Percentiles rank a stretch among this genome's conserved stretches.
Evolutionary conservation across 108 stramenopile genomes (phyloP).

Genomic region (Mediolabrus comicus): DNA sequence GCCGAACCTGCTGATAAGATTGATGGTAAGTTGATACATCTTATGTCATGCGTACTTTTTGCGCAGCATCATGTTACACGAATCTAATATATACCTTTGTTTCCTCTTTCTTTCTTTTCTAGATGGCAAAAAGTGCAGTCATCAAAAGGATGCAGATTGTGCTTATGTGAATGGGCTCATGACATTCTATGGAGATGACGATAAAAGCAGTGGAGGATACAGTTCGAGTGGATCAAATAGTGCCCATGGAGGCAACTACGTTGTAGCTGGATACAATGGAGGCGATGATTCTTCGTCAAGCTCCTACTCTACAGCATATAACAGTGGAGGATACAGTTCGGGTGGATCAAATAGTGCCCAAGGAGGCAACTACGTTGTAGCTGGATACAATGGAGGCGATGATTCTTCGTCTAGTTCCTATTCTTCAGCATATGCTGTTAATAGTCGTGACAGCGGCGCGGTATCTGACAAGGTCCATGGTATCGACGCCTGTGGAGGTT

Average conservation of each 20-base stretch:
- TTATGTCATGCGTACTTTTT: neutral
- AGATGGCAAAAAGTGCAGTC: neutral
- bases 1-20: constrained; percentile 21
- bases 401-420: neutral
- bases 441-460: neutral
- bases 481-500: constrained; percentile 5
- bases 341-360: too few relatives aligned
- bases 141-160: neutral
- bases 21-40: constrained; percentile 19
- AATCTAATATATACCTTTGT: neutral
- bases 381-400: neutral
- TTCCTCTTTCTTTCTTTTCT: neutral
- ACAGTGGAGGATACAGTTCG: too few relatives aligned
- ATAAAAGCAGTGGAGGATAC: neutral
- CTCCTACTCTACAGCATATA: neutral
- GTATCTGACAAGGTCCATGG: constrained; percentile 1
- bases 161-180: neutral
- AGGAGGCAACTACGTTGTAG: neutral
- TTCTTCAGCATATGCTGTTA: neutral
- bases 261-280: neutral
- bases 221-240: neutral
- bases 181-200: neutral
- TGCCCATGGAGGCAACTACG: neutral
- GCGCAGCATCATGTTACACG: neutral
- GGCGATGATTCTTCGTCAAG: neutral